Evolutionary conservation across 148 eudicot genomes (phyloP), one percentile per base, ranked within the genome.

Genomic region (Arbutus unedo): DNA sequence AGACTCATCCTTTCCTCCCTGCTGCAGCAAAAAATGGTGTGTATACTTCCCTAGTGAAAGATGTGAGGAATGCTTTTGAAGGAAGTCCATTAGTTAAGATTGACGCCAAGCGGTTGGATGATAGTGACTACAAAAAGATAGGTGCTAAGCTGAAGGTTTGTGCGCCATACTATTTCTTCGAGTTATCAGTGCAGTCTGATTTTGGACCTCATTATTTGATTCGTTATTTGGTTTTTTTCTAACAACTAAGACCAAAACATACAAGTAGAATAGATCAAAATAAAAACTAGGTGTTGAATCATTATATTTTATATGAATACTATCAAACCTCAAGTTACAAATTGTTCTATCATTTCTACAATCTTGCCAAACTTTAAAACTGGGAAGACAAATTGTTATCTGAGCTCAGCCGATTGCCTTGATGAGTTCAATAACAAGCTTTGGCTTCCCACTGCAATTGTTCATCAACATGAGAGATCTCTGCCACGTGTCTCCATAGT

Each of bases 81-180:
- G 94, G 93, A 81, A 94, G 95, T 83, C 70, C 79, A 75, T 86
- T 96, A 74, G 99, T 87, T 82, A 96, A 94, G 90, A 86, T 96
- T 75, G 90, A 94, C 78, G 94, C 98, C 89, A 86, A 80, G 80
- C 97, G 99, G 71, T 43, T 96, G 87, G 91, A 94, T 68, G 86
- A 94, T 62, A 96, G 98, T 88, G 99, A 96, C 83, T 95, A 93
- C 91, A 96, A 94, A 82, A 94, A 88, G 89, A 84, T 96, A 60
- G 99, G 98, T 74, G 99, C 98, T 60, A 96, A 96, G 88, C 82
- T 96, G 78, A 96, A 90, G 99, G 99, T 96, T 81, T 60, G 88
- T 83, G 8, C 55, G 0, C 54, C 25, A 66, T 5, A 38, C 53
- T 3, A 38, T 18, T 62, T 66, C 25, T 44, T 49, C 55, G 66